Evolutionary conservation across 495 filamentous ascomycete genomes (phyloP).

Genomic region (Aspergillus sclerotiicarbonarius): DNA sequence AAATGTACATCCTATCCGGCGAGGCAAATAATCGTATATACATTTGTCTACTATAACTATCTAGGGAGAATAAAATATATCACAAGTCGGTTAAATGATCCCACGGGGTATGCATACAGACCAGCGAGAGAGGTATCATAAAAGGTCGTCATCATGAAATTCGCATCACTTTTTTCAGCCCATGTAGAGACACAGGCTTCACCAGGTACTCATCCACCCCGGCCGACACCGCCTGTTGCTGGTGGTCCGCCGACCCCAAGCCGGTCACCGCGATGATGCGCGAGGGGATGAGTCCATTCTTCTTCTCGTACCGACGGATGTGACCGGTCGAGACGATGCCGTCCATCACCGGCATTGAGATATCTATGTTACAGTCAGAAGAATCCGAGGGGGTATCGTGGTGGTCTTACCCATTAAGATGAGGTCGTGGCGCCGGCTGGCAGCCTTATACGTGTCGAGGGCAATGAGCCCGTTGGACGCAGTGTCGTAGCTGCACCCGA

Average conservation of each 20-base stretch:
- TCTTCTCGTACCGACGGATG: slow-evolving; percentile 22
- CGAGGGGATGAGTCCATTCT: slow-evolving; percentile 11
- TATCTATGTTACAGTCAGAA: slow-evolving; percentile 7
- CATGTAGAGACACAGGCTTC: slow-evolving; percentile 35
- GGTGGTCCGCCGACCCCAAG: slow-evolving; percentile 30
- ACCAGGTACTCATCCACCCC: slow-evolving; percentile 40
- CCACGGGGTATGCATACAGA: not conserved
- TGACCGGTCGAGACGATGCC: slow-evolving; percentile 22
- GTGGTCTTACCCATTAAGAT: slow-evolving; percentile 43
- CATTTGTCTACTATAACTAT: not conserved
- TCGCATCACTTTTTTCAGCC: slow-evolving; percentile 25
- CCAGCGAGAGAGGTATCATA: not conserved
- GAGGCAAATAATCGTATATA: not conserved
- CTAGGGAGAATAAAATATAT: not conserved
- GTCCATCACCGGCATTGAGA: slow-evolving; percentile 30
- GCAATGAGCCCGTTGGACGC: slow-evolving; percentile 57
- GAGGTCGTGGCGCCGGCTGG: slow-evolving; percentile 34
- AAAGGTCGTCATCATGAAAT: not conserved
- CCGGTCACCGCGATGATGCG: slow-evolving; percentile 35
- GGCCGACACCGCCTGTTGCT: slow-evolving; percentile 30
- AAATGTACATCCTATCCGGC: too few relatives aligned
- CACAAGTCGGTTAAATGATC: not conserved
- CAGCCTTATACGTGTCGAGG: slow-evolving; percentile 40
- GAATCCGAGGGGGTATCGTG: not conserved
- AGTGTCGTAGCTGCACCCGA: slow-evolving; percentile 42